Percentiles rank a stretch among this genome's conserved stretches.
Conservation (phyloP, 2,329 filamentous ascomycete species). For the Trichoderma lentiforme region DNA sequence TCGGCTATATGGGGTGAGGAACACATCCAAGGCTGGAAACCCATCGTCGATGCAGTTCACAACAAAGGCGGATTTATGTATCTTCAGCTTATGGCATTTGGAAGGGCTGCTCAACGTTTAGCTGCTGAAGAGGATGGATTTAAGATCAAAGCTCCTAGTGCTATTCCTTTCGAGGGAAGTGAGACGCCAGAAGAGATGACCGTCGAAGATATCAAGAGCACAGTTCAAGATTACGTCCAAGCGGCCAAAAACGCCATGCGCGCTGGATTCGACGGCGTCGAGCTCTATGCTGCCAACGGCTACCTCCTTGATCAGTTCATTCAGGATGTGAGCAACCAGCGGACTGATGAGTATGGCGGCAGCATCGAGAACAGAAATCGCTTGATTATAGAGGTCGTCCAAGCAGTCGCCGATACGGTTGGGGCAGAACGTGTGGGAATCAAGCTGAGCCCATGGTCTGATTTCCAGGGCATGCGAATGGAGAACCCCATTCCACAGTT, state of each 20-base stretch:
- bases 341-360: constrained; percentile 50
- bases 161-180: neutral
- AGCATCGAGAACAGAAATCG: constrained; percentile 47
- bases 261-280: constrained; percentile 41
- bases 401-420: constrained; percentile 27
- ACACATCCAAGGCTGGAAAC: constrained; percentile 3
- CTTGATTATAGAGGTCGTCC: constrained; percentile 45
- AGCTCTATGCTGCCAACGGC: constrained; percentile 53
- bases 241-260: constrained; percentile 53
- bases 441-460: constrained; percentile 58
- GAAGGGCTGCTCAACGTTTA: constrained; percentile 47
- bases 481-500: constrained; percentile 61
- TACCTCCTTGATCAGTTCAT: constrained; percentile 60
- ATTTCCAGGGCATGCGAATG: constrained; percentile 64
- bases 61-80: neutral
- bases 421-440: constrained; percentile 50
- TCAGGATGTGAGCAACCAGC: constrained; percentile 43
- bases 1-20: constrained; percentile 2
- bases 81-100: constrained; percentile 58
- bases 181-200: constrained; percentile 57
- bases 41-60: neutral
- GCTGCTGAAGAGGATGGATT: constrained; percentile 28
- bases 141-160: neutral
- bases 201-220: constrained; percentile 57
- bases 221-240: constrained; percentile 56